phyloP scores from a whole-genome alignment of 805 yeast genomes.

The Hanseniaspora pseudoguilliermondii region DNA sequence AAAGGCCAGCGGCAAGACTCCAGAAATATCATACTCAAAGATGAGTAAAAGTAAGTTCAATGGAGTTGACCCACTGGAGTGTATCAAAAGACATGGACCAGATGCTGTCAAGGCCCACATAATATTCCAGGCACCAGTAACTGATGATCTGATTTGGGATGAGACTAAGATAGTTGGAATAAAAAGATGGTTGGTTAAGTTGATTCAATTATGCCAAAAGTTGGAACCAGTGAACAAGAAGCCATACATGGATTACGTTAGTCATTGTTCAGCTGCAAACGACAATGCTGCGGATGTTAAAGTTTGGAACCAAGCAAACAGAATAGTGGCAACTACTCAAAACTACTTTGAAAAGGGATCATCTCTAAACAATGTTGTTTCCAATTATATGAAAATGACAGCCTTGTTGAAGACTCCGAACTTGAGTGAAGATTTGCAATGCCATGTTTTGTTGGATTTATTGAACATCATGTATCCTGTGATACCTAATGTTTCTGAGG shows the following conservation, averaged over 20 bases:
- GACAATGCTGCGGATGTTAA: conserved; percentile 35
- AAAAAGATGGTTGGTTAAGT: conserved; percentile 70
- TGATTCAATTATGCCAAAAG: conserved; percentile 24
- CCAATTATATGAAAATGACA: conserved; percentile 80
- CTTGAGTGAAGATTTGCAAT: conserved; percentile 31
- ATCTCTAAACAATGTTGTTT: conserved; percentile 70
- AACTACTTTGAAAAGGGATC: conserved; percentile 46
- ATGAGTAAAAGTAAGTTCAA: conserved; percentile 95
- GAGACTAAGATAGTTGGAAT: conserved; percentile 75
- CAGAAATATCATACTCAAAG: conserved; percentile 60
- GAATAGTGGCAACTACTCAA: conserved; percentile 37
- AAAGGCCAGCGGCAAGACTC: conserved; percentile 37
- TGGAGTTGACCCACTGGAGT: conserved; percentile 79
- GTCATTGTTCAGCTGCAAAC: neutral
- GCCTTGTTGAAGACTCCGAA: conserved; percentile 29
- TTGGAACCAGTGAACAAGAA: neutral
- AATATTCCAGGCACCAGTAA: conserved; percentile 79
- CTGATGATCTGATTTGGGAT: conserved; percentile 79
- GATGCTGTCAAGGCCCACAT: conserved; percentile 92
- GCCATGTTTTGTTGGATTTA: conserved; percentile 41
- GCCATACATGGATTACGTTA: neutral
- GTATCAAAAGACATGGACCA: conserved; percentile 69
- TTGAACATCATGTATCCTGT: conserved; percentile 64
- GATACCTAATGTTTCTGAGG: conserved; percentile 72
- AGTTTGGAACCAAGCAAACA: conserved; percentile 47